phyloP scores from a whole-genome alignment of 2,329 filamentous ascomycete species.

The Sarocladium strictum region DNA sequence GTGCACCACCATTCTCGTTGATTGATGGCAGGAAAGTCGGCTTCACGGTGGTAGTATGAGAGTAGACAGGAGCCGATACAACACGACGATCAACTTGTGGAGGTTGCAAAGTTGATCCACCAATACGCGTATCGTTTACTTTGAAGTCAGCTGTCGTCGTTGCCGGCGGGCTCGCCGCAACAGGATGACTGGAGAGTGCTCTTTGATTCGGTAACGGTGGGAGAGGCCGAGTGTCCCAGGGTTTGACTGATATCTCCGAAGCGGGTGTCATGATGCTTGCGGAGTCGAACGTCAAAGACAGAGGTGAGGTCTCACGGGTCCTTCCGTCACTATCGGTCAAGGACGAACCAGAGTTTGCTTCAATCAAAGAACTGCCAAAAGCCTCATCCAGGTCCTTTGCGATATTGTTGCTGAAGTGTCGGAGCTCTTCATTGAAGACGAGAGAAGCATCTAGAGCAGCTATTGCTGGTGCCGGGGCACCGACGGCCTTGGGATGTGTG shows the following conservation, averaged over 20 bases:
- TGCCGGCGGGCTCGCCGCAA: neutral
- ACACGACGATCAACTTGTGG: conserved; percentile 37
- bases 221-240: conserved; percentile 44
- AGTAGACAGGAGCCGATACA: conserved; percentile 45
- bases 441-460: conserved; percentile 22
- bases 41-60: conserved; percentile 29
- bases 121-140: neutral
- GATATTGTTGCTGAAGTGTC: conserved; percentile 77
- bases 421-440: conserved; percentile 64
- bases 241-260: conserved; percentile 21
- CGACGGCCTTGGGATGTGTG: conserved; percentile 19
- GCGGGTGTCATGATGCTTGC: conserved; percentile 22
- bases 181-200: conserved; percentile 7
- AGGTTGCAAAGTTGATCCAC: neutral
- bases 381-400: conserved; percentile 89
- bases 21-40: conserved; percentile 42
- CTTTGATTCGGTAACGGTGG: conserved; percentile 37
- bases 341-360: conserved; percentile 30
- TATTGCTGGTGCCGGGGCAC: conserved; percentile 12
- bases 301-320: conserved; percentile 32
- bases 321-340: conserved; percentile 25
- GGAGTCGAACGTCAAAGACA: conserved; percentile 34
- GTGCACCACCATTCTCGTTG: conserved; percentile 31
- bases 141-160: neutral
- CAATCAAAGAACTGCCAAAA: conserved; percentile 63